Evolutionary conservation across 305 asterid species (phyloP), one percentile per base, ranked within the genome.

Genomic region (Fraxinus sp.): DNA sequence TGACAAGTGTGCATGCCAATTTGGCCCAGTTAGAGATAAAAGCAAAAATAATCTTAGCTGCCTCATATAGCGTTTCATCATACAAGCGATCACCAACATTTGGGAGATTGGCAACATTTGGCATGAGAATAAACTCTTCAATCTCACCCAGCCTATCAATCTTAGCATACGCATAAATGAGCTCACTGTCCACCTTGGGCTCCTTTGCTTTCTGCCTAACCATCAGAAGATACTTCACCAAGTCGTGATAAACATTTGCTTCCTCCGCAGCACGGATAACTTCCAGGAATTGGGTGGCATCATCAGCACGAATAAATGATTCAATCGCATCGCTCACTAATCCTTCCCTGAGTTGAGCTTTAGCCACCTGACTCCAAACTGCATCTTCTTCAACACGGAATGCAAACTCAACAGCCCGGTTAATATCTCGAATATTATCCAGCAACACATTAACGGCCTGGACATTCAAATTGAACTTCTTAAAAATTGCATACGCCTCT

Each of bases 311-410:
- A 84, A 96, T 96, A 83, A 94, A 96, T 46, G 99, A 96, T 76
- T 94, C 99, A 71, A 96, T 96, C 66, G 99, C 99, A 86, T 96
- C 99, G 49, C 98, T 94, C 70, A 94, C 97, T 77, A 96, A 89
- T 86, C 99, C 99, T 82, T 96, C 99, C 87, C 97, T 89, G 59
- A 96, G 95, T 85, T 96, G 99, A 84, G 99, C 95, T 89, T 88
- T 96, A 89, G 95, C 99, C 76, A 96, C 99, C 85, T 93, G 98
- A 80, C 99, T 96, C 99, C 99, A 96, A 39, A 96, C 98, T 76
- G 96, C 95, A 88, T 93, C 99, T 88, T 96, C 99, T 85, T 96
- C 99, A 82, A 94, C 99, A 76, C 99, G 97, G 93, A 83, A 96
- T 30, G 99, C 98, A 87, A 93, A 96, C 86, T 96, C 99, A 78